phyloP scores from a whole-genome alignment of 192 early-diverging fungal genomes.

The Backusella luteola region DNA sequence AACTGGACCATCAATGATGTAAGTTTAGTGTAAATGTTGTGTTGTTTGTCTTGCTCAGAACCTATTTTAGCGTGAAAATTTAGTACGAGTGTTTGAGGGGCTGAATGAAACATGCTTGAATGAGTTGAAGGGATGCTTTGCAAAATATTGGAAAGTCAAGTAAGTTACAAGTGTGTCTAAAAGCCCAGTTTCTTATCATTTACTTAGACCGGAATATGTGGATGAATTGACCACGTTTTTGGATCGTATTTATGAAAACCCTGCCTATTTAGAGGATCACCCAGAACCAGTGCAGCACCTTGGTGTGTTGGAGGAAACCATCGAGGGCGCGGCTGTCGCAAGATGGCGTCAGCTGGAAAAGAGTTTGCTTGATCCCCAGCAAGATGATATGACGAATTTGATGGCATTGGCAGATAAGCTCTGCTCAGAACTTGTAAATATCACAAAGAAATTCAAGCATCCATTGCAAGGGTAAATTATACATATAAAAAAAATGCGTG shows the following conservation, averaged over 20 bases:
- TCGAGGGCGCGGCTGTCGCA: conserved; percentile 39
- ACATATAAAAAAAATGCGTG: not conserved
- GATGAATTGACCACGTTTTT: conserved; percentile 23
- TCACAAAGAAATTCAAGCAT: conserved; percentile 21
- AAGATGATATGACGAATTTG: conserved; percentile 36
- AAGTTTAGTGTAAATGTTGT: not conserved
- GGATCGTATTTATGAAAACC: conserved; percentile 40
- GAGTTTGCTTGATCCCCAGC: conserved; percentile 11
- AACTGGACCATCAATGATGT: conserved; percentile 60
- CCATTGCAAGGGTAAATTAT: conserved; percentile 6
- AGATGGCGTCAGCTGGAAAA: conserved; percentile 34
- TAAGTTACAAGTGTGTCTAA: not conserved
- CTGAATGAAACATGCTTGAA: conserved; percentile 43
- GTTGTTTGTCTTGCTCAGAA: not conserved
- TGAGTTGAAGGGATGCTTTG: conserved; percentile 20
- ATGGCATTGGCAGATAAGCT: conserved; percentile 32
- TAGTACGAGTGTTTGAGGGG: conserved; percentile 43
- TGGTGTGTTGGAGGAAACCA: conserved; percentile 25
- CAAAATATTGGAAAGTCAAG: conserved; percentile 32
- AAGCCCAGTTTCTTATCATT: not conserved
- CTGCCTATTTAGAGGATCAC: conserved; percentile 29
- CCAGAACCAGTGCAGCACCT: conserved; percentile 22
- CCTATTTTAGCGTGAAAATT: conserved; percentile 40
- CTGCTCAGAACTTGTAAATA: conserved; percentile 16
- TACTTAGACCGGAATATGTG: conserved; percentile 30